Evolutionary conservation across 768 basidiomycete genomes (phyloP).

Genomic region (Mycena vitilis): DNA sequence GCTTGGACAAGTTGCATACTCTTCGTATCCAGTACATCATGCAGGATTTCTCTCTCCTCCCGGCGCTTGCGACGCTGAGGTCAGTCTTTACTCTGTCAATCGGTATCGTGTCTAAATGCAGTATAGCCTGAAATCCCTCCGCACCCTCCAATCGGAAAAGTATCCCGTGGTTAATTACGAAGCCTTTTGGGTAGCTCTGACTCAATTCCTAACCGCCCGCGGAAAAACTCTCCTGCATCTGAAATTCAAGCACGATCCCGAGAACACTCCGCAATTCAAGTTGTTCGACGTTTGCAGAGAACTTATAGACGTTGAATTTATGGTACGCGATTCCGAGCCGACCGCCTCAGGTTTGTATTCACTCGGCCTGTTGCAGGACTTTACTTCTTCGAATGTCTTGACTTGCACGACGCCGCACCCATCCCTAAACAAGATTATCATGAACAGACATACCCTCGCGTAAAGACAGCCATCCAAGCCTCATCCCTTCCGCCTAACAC

Average conservation of each 20-base stretch:
- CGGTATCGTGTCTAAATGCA: background rate
- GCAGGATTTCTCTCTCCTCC: background rate
- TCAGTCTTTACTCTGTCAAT: background rate
- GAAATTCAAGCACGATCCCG: background rate
- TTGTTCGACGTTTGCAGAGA: background rate
- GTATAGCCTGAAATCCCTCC: constrained; percentile 3
- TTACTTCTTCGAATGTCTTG: background rate
- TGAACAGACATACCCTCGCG: no score
- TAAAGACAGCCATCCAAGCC: background rate
- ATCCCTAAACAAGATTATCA: constrained; percentile 1
- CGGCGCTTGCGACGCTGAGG: background rate
- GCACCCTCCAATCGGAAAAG: background rate
- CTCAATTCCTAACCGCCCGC: constrained; percentile 1
- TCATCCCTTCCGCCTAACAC: background rate
- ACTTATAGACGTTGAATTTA: constrained; percentile 8
- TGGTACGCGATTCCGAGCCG: background rate
- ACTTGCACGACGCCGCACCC: background rate
- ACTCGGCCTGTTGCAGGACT: constrained; percentile 2
- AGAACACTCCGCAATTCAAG: background rate
- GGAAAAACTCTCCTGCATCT: constrained; percentile 2
- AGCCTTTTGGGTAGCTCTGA: background rate
- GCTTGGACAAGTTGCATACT: constrained; percentile 8
- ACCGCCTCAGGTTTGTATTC: no score
- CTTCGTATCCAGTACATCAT: background rate
- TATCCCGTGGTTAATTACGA: background rate